Percentiles rank a stretch among this genome's conserved stretches.
These are phyloP conservation scores for Apiotrichum gracile DNA, from an alignment of 1,284 basidiomycete species.

Conservation along the genomic window DNA sequence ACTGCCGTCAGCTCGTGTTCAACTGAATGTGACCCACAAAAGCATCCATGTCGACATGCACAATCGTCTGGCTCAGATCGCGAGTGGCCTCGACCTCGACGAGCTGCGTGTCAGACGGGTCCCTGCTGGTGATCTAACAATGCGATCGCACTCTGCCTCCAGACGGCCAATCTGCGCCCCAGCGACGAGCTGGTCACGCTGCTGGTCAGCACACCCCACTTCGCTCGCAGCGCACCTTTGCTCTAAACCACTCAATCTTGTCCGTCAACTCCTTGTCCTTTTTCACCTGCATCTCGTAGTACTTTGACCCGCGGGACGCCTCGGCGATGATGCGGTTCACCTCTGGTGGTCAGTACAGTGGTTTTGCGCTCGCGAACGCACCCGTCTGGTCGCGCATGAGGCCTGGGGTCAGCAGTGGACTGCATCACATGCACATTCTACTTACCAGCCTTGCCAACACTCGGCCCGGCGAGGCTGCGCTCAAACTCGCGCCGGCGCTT, in stretches of 20 bases:
- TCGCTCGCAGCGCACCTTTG: conserved; percentile 26
- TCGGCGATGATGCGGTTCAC: conserved; percentile 47
- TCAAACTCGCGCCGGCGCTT: conserved; percentile 35
- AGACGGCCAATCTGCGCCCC: conserved; percentile 28
- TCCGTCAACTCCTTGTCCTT: conserved; percentile 44
- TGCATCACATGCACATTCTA: not conserved
- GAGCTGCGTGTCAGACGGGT: conserved; percentile 51
- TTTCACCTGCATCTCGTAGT: conserved; percentile 42
- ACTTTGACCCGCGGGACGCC: conserved; percentile 47
- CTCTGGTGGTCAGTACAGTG: conserved; percentile 21
- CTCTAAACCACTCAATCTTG: conserved; percentile 43
- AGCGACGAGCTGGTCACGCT: not conserved
- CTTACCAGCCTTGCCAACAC: conserved; percentile 46
- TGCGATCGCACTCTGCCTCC: conserved; percentile 40
- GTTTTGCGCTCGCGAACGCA: conserved; percentile 1
- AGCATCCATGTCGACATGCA: conserved; percentile 47
- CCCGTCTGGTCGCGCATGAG: conserved; percentile 44
- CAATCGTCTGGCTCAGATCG: conserved; percentile 72
- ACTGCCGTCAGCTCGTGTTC: conserved; percentile 19
- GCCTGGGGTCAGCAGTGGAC: conserved; percentile 19
- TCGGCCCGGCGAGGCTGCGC: conserved; percentile 45
- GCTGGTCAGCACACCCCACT: not conserved
- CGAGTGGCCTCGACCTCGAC: conserved; percentile 67
- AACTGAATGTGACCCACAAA: conserved; percentile 26
- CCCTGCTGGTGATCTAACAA: conserved; percentile 23